Conservation (phyloP, 495 filamentous ascomycete species). For the Tuber brumale region DNA sequence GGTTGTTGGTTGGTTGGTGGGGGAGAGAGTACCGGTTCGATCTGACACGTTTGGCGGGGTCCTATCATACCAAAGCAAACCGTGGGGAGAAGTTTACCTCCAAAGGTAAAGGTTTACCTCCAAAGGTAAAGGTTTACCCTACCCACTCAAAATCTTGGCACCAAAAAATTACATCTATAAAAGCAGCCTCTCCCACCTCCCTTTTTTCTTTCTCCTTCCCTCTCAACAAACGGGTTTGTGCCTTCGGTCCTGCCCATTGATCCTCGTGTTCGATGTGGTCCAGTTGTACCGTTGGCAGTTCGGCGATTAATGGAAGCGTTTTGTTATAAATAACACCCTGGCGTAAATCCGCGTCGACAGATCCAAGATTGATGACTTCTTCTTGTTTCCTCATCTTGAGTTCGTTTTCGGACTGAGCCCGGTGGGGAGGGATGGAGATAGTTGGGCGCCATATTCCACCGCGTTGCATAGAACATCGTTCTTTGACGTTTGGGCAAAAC, state of each 20-base stretch:
- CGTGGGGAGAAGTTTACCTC: neutral
- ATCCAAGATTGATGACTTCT: constrained; percentile 14
- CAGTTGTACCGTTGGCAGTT: constrained; percentile 21
- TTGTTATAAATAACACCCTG: constrained; percentile 2
- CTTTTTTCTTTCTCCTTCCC: neutral
- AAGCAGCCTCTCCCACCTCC: neutral
- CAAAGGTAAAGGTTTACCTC: too few relatives aligned
- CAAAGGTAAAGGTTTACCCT: neutral
- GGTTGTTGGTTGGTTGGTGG: constrained; percentile 30
- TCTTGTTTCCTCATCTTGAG: constrained; percentile 17
- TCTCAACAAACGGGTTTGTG: constrained; percentile 17
- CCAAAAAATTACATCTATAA: neutral
- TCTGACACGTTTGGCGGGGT: constrained; percentile 14
- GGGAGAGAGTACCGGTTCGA: constrained; percentile 27
- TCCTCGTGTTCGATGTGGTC: constrained; percentile 14
- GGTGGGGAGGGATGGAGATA: constrained; percentile 6
- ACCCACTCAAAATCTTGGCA: neutral
- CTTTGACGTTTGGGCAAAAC: constrained; percentile 36
- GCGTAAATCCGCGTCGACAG: constrained; percentile 37
- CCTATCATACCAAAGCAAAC: neutral
- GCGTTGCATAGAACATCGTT: constrained; percentile 38
- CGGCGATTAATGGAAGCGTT: constrained; percentile 31
- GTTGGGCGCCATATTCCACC: constrained; percentile 34
- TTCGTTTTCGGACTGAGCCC: constrained; percentile 25
- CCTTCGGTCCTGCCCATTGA: constrained; percentile 13